Base-by-base conservation (phyloP, 1,284 basidiomycete species). In the Fomes fomentarius region DNA sequence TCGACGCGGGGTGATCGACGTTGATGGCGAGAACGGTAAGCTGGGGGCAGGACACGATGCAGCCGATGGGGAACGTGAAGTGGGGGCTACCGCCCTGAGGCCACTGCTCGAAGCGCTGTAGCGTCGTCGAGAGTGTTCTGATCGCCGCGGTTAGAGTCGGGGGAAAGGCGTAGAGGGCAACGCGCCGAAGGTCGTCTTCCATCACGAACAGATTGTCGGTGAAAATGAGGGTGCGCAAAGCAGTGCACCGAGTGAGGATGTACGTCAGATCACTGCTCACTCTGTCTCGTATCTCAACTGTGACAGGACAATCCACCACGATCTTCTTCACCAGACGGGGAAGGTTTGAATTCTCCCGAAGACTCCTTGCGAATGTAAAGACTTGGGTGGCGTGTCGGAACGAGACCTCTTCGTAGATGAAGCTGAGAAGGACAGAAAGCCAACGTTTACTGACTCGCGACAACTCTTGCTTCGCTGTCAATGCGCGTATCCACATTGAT, bases 231-330 rank as follows among this genome's bases (percentile, higher is more conserved):
- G 49, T 19, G 26, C 50, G 44, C 17, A 56, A 21, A 3, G 24
- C 34, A n/a, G 45, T 48, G 45, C 54, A 56, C 19, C 47, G 44
- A 14, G 50, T 38, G 3, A 56, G 33, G 24, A 56, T 56, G 39
- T 51, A 46, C 33, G 39, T 45, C 5, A 56, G 34, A 21, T 56
- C 54, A 22, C 17, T 10, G 22, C 33, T 30, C 17, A 52, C 48
- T 15, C 11, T 6, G 17, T 56, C 50, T 11, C 52, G 43, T 9
- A 54, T 28, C 30, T 57, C 47, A 28, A 28, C 14, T 10, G 37
- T 35, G 5, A 50, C 56, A 1, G 56, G 56, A 28, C 56, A 58
- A 25, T 58, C 56, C 8, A 54, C 40, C n/a, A 58, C 35, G 24
- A 58, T 39, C 31, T 25, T 44, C 41, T 33, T 54, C 15, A 51